Base-by-base conservation (phyloP, 805 yeast species). In the Monosporozyma servazzii region DNA sequence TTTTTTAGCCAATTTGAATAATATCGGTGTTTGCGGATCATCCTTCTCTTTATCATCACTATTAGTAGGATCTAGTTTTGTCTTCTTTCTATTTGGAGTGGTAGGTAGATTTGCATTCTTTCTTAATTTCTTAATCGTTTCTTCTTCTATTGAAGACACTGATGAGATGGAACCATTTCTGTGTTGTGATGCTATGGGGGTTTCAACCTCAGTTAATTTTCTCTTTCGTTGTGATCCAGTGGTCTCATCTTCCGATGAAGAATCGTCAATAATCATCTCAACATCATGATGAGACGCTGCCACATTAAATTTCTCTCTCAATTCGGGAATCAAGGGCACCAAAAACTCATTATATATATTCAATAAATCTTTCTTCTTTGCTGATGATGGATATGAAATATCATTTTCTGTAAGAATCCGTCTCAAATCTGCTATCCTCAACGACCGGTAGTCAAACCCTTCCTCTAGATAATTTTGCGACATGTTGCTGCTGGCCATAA, bases 361-460 rank as follows among this genome's bases (percentile, higher is more conserved):
- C 1, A 88, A 66, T 52, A 89, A 72, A 11, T 79, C 81, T 6
- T 77, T 68, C 65, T 91, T 91, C 62, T 82, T 86, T 5, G 89
- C 83, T 45, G 76, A 71, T 1, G 84, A 71, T 0, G 85, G 75
- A 61, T 75, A 82, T 1, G 68, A 65, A n/a, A 90, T 72, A n/a
- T 77, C 74, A 62, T 88, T 77, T 51, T 78, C 82, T 11, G 73
- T 67, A 49, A 91, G 71, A 21, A 88, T 75, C 21, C 80, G 76
- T 59, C 93, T 76, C 61, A 91, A 72, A 53, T 86, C 80, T 3
- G 89, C 80, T 21, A 87, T 82, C 48, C 81, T 84, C 56, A 85
- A 70, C 40, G 75, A 70, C 25, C 75, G 69, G 6, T 91, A 85
- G 62, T 88, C 82, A 65, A 86, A 88, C n/a, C 75, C 87, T 67